phyloP scores from a whole-genome alignment of 768 basidiomycete genomes.

The Panaeolus cyanescens region DNA sequence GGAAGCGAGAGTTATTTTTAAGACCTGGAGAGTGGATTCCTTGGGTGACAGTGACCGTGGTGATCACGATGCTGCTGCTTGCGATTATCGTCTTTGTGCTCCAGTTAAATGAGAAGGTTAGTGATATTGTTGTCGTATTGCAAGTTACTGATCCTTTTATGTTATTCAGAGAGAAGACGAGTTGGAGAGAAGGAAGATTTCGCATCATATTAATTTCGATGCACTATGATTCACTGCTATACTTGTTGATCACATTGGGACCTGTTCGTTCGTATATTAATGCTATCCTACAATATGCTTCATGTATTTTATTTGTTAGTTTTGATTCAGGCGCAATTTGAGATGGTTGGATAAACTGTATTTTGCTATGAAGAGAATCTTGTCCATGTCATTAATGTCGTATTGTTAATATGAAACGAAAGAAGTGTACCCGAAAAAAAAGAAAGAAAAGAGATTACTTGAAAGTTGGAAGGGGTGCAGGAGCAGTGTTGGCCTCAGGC shows the following conservation, averaged over 20 bases:
- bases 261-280: not conserved
- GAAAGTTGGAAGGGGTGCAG: not conserved
- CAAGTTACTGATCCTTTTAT: constrained; percentile 10
- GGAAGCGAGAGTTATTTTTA: constrained; percentile 90
- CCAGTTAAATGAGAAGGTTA: constrained; percentile 91
- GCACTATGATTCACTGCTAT: constrained; percentile 58
- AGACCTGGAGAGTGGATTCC: constrained; percentile 97
- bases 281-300: not conserved
- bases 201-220: constrained; percentile 98
- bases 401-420: too few species aligned
- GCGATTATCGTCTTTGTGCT: constrained; percentile 84
- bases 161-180: constrained; percentile 85
- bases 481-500: not conserved
- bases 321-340: not conserved
- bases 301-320: constrained; percentile 4
- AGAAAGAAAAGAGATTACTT: not conserved
- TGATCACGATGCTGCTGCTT: constrained; percentile 71
- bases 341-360: not conserved
- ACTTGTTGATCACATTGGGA: not conserved
- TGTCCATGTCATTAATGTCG: too few species aligned
- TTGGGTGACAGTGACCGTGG: constrained; percentile 90
- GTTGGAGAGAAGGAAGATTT: constrained; percentile 78
- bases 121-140: constrained; percentile 21
- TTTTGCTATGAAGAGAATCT: too few species aligned
- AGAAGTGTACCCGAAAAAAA: not conserved